These are phyloP conservation scores for Peltaster fructicola DNA, from an alignment of 2,329 filamentous ascomycete genomes.

Conservation along the genomic window DNA sequence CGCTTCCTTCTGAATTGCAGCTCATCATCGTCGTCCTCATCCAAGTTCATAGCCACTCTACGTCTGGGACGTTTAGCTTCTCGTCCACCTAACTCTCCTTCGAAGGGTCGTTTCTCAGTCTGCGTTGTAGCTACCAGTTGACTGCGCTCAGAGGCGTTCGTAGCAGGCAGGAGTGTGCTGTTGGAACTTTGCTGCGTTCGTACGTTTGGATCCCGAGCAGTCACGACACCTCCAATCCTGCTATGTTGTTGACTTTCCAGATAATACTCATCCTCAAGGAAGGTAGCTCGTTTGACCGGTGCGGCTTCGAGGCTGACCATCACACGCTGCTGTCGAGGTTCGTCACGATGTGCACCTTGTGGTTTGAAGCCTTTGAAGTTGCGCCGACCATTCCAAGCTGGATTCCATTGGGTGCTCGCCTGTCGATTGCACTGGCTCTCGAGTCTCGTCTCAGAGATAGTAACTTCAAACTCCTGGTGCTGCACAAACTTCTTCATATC, in stretches of 20 bases:
- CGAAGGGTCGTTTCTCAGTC: conserved; percentile 7
- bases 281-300: conserved; percentile 49
- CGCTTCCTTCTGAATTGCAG: conserved; percentile 35
- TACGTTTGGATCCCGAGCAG: conserved; percentile 8
- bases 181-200: conserved; percentile 2
- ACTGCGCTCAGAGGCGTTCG: conserved; percentile 7
- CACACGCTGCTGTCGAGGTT: conserved; percentile 33
- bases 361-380: conserved; percentile 84
- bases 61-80: conserved; percentile 7
- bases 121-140: conserved; percentile 10
- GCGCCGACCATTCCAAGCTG: conserved; percentile 79
- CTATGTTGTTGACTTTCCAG: conserved; percentile 21
- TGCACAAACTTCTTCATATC: conserved; percentile 48
- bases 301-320: conserved; percentile 59
- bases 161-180: conserved; percentile 3
- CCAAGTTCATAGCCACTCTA: conserved; percentile 15
- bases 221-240: conserved; percentile 8
- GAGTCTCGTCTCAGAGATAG: too few species aligned
- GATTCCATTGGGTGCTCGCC: too few species aligned
- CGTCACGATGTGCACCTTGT: conserved; percentile 31
- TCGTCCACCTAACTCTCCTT: conserved; percentile 14
- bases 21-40: conserved; percentile 40
- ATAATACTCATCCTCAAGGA: conserved; percentile 64
- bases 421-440: too few species aligned
- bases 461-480: too few species aligned